Conservation (phyloP, 148 eudicot genomes). For the Nyssa sinensis region DNA sequence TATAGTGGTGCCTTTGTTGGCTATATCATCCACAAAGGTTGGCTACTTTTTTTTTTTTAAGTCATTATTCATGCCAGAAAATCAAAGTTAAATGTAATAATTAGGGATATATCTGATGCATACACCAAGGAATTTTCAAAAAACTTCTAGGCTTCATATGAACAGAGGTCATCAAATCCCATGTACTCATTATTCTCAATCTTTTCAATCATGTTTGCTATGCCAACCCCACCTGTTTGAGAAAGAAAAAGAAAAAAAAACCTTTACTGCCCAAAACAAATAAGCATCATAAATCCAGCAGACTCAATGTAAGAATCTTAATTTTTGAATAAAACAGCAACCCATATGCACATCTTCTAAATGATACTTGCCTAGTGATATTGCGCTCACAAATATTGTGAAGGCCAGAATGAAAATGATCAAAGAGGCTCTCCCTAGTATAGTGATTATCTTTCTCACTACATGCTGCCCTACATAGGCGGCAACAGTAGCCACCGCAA, state of each 20-base stretch:
- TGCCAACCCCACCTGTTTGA: slow-evolving; percentile 43
- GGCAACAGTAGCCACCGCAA: slow-evolving; percentile 54
- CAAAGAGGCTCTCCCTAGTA: slow-evolving; percentile 62
- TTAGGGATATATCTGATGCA: no score
- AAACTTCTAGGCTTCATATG: slow-evolving; percentile 14
- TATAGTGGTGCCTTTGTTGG: no score
- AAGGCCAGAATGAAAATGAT: slow-evolving; percentile 66
- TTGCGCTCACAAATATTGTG: slow-evolving; percentile 59
- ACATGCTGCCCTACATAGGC: slow-evolving; percentile 60
- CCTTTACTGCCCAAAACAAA: background rate
- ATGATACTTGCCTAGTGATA: slow-evolving; percentile 49
- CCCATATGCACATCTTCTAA: no score
- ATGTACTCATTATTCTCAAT: slow-evolving; percentile 40
- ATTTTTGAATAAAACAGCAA: background rate
- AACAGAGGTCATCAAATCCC: slow-evolving; percentile 49
- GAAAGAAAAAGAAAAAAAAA: background rate
- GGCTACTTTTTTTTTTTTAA: no score
- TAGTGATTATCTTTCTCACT: slow-evolving; percentile 45
- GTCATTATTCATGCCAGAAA: no score
- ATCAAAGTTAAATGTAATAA: no score
- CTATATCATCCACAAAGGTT: no score
- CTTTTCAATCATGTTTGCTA: slow-evolving; percentile 29
- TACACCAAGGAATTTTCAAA: no score
- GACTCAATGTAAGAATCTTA: background rate
- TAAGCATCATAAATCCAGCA: background rate